These are phyloP conservation scores for Fusarium cicatricum DNA, from an alignment of 2,329 filamentous ascomycete genomes.

Conservation along the genomic window DNA sequence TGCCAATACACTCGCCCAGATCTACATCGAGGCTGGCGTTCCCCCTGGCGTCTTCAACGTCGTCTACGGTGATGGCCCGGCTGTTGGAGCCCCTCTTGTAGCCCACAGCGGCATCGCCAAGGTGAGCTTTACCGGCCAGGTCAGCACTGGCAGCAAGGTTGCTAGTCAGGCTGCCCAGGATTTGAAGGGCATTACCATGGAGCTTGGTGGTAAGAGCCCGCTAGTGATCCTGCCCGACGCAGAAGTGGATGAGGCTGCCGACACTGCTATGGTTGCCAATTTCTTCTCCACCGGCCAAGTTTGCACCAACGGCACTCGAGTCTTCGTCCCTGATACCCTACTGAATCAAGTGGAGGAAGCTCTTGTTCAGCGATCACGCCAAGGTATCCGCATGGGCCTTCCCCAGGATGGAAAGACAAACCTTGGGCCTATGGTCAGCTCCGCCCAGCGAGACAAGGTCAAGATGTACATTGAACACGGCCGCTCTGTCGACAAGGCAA, in stretches of 20 bases:
- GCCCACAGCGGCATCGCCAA: slow-evolving; percentile 78
- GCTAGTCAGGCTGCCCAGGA: slow-evolving; percentile 76
- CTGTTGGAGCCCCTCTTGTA: slow-evolving; percentile 77
- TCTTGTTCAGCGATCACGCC: slow-evolving; percentile 59
- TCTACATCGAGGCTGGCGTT: slow-evolving; percentile 81
- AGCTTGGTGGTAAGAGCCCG: slow-evolving; percentile 87
- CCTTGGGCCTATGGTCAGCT: slow-evolving; percentile 83
- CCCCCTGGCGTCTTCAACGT: slow-evolving; percentile 89
- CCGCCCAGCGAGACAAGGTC: slow-evolving; percentile 79
- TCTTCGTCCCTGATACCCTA: slow-evolving; percentile 77
- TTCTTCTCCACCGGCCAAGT: slow-evolving; percentile 93
- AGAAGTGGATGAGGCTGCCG: slow-evolving; percentile 79
- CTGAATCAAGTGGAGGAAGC: slow-evolving; percentile 73
- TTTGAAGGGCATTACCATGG: slow-evolving; percentile 94
- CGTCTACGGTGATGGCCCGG: slow-evolving; percentile 78
- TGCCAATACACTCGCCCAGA: slow-evolving; percentile 75
- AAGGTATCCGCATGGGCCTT: slow-evolving; percentile 80
- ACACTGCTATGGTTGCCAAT: slow-evolving; percentile 92
- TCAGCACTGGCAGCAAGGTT: slow-evolving; percentile 83
- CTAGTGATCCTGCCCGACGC: slow-evolving; percentile 83
- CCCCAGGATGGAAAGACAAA: slow-evolving; percentile 78
- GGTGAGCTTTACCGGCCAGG: slow-evolving; percentile 90
- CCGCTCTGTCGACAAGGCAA: slow-evolving; percentile 75
- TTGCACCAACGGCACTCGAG: slow-evolving; percentile 90
- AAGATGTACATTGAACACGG: slow-evolving; percentile 79